Evolutionary conservation across 2,329 filamentous ascomycete species (phyloP).

Genomic region (Trichoderma gracile): DNA sequence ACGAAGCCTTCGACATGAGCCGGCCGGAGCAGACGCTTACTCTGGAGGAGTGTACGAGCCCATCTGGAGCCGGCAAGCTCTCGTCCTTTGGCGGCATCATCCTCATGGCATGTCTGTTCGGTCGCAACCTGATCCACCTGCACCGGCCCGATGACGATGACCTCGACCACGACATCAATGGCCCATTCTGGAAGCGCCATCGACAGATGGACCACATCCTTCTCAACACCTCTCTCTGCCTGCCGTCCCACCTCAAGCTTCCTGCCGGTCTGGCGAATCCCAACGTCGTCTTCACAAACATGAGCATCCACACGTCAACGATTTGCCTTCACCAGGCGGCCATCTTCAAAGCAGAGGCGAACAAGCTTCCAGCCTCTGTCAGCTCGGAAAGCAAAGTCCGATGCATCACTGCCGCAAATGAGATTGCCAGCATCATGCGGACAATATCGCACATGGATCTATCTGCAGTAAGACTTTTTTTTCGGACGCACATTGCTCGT

Average conservation of each 20-base stretch:
- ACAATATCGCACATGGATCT: slow-evolving; percentile 91
- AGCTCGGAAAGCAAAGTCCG: slow-evolving; percentile 88
- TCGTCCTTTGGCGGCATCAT: slow-evolving; percentile 79
- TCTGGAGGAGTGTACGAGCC: slow-evolving; percentile 67
- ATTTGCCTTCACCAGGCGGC: slow-evolving; percentile 98
- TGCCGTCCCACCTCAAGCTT: slow-evolving; percentile 79
- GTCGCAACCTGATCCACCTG: slow-evolving; percentile 85
- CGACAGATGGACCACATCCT: slow-evolving; percentile 86
- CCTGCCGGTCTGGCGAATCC: slow-evolving; percentile 73
- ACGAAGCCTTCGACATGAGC: slow-evolving; percentile 82
- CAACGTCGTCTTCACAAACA: slow-evolving; percentile 91
- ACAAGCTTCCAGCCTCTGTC: slow-evolving; percentile 73
- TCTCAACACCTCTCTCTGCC: slow-evolving; percentile 77
- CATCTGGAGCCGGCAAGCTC: slow-evolving; percentile 70
- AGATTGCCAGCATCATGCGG: slow-evolving; percentile 93
- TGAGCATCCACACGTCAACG: slow-evolving; percentile 94
- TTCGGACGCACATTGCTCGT: not conserved
- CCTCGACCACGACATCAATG: slow-evolving; percentile 82
- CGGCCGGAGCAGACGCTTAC: slow-evolving; percentile 70
- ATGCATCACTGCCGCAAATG: slow-evolving; percentile 89
- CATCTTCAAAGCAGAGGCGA: slow-evolving; percentile 95
- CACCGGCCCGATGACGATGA: slow-evolving; percentile 83
- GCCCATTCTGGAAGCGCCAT: slow-evolving; percentile 94
- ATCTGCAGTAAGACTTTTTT: slow-evolving; percentile 65
- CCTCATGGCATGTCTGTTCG: slow-evolving; percentile 85